Evolutionary conservation across 768 basidiomycete species (phyloP), one percentile per base, ranked within the genome.

Genomic region (Xerocomellus amylosporus): DNA sequence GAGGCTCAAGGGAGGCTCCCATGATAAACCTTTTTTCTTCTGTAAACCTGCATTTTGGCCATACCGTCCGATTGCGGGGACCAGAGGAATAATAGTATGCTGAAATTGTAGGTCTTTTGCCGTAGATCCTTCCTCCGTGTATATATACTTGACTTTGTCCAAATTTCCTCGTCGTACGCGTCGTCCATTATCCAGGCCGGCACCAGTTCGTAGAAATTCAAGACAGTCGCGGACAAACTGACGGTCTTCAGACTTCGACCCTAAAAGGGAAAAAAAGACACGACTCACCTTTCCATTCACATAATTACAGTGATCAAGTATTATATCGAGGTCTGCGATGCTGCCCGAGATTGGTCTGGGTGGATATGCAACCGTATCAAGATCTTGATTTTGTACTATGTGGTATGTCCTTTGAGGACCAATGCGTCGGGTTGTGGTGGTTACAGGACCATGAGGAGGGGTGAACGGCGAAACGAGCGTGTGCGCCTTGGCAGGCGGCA

Each of bases 171-270:
- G 79, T 49, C 92, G 79, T 39, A 87, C 69, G 24, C 90, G 78
- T 22, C 82, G 79, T 39, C 83, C 86, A 56, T 87, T 85, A 69
- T 98, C 93, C 45, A 96, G 77, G 2, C 90, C 87, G 8, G 84
- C 91, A 17, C 93, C 93, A 33, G 92, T 73, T 6, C 93, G 85
- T 13, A 98, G 79, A 58, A 93, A 86, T 66, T 97, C 93, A 34
- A 97, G 73, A 63, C 95, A 98, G 65, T 97, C 94, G 10, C 95
- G 87, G n/a, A 97, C 95, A 70, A 92, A 93, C 88, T 95, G 19
- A 28, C 33, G 31, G 46, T 19, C 14, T 17, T 53, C 51, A 45
- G 26, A 42, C 53, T 15, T 42, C 15, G 41, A 34, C 14, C 13
- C 40, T 20, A 28, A 38, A 53, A 43, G 8, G 13, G 24, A 26